Evolutionary conservation across 257 asterid species (phyloP).

Genomic region (Nicotiana otophora): DNA sequence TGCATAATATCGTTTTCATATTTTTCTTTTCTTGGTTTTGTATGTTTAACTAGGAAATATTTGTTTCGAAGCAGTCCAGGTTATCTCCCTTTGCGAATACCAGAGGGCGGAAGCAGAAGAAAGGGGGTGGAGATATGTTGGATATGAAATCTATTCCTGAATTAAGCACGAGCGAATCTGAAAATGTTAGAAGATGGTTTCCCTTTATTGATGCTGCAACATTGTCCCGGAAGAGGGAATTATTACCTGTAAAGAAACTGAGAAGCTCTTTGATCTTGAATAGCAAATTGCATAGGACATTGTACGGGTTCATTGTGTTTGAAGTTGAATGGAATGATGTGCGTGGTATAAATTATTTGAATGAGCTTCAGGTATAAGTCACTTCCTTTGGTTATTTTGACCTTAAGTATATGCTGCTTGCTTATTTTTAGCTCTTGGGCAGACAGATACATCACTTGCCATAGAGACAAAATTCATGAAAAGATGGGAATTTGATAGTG

Average conservation of each 20-base stretch:
- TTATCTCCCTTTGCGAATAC: slow-evolving; percentile 92
- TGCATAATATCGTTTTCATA: not conserved
- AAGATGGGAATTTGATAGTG: slow-evolving; percentile 96
- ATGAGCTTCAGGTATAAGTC: slow-evolving; percentile 85
- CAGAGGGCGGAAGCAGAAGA: slow-evolving; percentile 50
- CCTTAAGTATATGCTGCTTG: slow-evolving; percentile 1
- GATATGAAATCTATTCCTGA: slow-evolving; percentile 36
- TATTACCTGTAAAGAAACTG: slow-evolving; percentile 84
- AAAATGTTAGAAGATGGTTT: slow-evolving; percentile 57
- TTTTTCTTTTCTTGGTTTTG: not conserved
- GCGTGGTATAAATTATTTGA: slow-evolving; percentile 85
- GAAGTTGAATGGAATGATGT: slow-evolving; percentile 83
- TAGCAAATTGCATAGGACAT: slow-evolving; percentile 81
- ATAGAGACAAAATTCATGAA: slow-evolving; percentile 83
- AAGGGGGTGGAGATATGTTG: slow-evolving; percentile 30
- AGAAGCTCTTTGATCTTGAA: slow-evolving; percentile 59
- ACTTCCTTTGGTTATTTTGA: not conserved
- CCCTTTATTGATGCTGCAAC: slow-evolving; percentile 61
- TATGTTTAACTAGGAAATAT: not conserved
- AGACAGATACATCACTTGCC: slow-evolving; percentile 95
- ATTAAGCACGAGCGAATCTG: slow-evolving; percentile 31
- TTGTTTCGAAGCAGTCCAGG: slow-evolving; percentile 57
- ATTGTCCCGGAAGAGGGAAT: slow-evolving; percentile 75
- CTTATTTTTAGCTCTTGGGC: slow-evolving; percentile 8
- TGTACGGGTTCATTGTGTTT: slow-evolving; percentile 90